A percentile compares a stretch with the other conserved stretches of the same genome.
Evolutionary conservation across 129 eudicot genomes (phyloP).

Genomic region (Artemisia annua): DNA sequence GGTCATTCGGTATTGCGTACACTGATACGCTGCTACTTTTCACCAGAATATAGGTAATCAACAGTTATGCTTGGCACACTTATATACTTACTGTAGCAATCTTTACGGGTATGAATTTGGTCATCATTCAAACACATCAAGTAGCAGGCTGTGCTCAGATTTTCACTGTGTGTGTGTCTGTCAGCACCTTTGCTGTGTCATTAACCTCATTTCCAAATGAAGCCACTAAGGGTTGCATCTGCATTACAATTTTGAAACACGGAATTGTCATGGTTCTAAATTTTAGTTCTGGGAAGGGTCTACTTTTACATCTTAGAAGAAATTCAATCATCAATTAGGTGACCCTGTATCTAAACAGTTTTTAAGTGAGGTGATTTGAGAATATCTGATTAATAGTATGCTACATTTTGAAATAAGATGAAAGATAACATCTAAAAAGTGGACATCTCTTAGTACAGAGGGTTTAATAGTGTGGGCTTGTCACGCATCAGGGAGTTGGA

Average conservation of each 20-base stretch:
- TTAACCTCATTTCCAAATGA: not conserved
- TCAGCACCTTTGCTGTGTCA: not conserved
- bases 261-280: too few species aligned
- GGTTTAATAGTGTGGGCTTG: not conserved
- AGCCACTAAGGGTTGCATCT: too few species aligned
- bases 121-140: too few species aligned
- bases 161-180: not conserved
- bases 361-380: not conserved
- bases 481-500: too few species aligned
- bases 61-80: not conserved
- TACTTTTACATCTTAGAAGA: too few species aligned
- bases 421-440: not conserved
- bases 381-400: not conserved
- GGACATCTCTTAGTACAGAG: not conserved
- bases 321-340: not conserved
- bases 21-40: constrained; percentile 88
- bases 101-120: too few species aligned
- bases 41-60: constrained; percentile 75
- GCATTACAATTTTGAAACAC: too few species aligned
- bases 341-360: not conserved
- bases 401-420: not conserved
- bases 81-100: too few species aligned
- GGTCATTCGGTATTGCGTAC: constrained; percentile 94
- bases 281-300: too few species aligned
- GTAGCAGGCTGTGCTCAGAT: too few species aligned